Percentiles rank a stretch among this genome's conserved stretches.
Conservation (phyloP, 2,329 filamentous ascomycete species). For the Aspergillus bombycis region DNA sequence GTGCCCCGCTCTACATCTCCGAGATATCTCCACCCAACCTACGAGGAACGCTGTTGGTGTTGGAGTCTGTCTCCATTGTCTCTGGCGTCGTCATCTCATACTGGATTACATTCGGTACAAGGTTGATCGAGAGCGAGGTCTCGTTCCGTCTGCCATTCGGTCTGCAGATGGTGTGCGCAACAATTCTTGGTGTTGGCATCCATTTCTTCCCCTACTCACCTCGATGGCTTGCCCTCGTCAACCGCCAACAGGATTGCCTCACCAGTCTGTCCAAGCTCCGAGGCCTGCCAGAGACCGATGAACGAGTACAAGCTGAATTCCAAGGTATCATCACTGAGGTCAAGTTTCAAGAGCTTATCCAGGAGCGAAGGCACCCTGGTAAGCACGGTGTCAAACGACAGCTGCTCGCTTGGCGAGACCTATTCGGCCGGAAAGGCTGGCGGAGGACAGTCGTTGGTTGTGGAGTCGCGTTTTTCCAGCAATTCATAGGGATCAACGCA, state of each 20-base stretch:
- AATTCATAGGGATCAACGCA: conserved; percentile 48
- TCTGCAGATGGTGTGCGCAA: conserved; percentile 49
- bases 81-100: conserved; percentile 54
- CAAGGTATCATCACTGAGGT: conserved; percentile 55
- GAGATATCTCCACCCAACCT: conserved; percentile 40
- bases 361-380: conserved; percentile 42
- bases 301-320: conserved; percentile 52
- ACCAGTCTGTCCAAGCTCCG: conserved; percentile 43
- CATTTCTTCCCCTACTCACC: conserved; percentile 50
- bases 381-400: conserved; percentile 46
- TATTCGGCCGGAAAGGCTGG: conserved; percentile 47
- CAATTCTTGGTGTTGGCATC: conserved; percentile 48
- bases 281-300: conserved; percentile 46
- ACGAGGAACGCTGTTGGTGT: conserved; percentile 33
- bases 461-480: conserved; percentile 50
- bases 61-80: conserved; percentile 53
- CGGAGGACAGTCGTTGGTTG: conserved; percentile 36
- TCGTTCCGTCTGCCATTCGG: conserved; percentile 50
- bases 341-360: conserved; percentile 47
- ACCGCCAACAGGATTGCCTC: conserved; percentile 46
- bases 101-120: conserved; percentile 59
- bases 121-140: conserved; percentile 45
- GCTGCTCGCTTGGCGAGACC: conserved; percentile 50
- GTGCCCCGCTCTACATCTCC: conserved; percentile 39
- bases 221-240: conserved; percentile 48